Conservation (phyloP, 2,329 filamentous ascomycete species). For the Penicillium sp. region DNA sequence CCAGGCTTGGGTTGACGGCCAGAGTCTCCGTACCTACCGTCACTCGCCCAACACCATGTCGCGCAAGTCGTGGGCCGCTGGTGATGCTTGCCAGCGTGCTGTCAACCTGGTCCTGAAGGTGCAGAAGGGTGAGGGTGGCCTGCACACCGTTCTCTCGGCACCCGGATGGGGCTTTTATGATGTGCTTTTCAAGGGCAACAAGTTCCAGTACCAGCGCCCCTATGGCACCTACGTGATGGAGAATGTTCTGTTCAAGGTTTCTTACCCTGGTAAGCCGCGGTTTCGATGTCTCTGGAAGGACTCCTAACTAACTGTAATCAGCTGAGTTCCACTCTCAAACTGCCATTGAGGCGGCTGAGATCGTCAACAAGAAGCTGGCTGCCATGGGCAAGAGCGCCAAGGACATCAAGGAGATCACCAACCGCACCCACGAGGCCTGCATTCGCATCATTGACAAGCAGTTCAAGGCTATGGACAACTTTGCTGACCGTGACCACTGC, state of each 20-base stretch:
- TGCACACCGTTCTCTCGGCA: conserved; percentile 87
- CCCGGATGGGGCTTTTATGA: conserved; percentile 98
- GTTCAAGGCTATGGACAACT: conserved; percentile 99
- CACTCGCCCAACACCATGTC: conserved; percentile 99
- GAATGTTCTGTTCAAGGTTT: conserved; percentile 99
- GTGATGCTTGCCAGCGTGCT: conserved; percentile 92
- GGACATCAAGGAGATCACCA: conserved; percentile 88
- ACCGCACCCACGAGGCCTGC: conserved; percentile 96
- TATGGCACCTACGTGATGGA: conserved; percentile 99
- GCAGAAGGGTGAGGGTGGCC: conserved; percentile 79
- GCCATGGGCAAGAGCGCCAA: conserved; percentile 80
- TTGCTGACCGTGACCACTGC: conserved; percentile 98
- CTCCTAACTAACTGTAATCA: conserved; percentile 21
- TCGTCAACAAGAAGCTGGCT: conserved; percentile 76
- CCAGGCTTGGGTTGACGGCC: conserved; percentile 95
- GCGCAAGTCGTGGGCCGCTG: conserved; percentile 96
- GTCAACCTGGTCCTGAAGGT: conserved; percentile 90
- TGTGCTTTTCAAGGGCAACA: conserved; percentile 90
- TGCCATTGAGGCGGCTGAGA: conserved; percentile 88
- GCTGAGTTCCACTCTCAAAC: conserved; percentile 99
- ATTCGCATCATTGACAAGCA: conserved; percentile 99
- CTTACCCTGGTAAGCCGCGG: conserved; percentile 75
- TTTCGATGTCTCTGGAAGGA: neutral
- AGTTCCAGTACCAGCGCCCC: conserved; percentile 90
- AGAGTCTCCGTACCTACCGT: conserved; percentile 91